These are phyloP conservation scores for Syzygium jambos DNA, from an alignment of 345 rosid genomes.

Conservation along the genomic window DNA sequence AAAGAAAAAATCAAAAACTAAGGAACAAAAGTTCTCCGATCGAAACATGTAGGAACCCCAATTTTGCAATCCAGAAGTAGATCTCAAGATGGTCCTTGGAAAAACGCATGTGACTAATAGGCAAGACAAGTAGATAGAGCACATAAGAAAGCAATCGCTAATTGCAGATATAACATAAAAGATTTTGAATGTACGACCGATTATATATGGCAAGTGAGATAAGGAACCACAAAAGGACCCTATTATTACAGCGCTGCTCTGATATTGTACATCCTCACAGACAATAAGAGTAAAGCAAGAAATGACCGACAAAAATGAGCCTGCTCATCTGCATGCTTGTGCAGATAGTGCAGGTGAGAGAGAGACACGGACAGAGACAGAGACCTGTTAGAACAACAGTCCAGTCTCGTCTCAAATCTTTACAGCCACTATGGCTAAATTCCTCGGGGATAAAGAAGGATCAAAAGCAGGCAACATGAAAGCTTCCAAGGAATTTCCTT, in stretches of 20 bases:
- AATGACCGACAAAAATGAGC: background rate
- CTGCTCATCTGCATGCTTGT: background rate
- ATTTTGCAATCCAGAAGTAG: background rate
- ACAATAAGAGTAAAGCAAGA: background rate
- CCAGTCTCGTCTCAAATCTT: conserved; percentile 14
- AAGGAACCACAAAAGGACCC: background rate
- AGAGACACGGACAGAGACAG: background rate
- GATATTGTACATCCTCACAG: background rate
- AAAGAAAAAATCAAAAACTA: background rate
- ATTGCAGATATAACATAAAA: background rate
- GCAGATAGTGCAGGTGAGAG: background rate
- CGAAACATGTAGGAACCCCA: background rate
- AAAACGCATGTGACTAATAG: background rate
- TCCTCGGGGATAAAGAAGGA: conserved; percentile 80
- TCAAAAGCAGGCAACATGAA: conserved; percentile 75
- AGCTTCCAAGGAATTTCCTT: conserved; percentile 39
- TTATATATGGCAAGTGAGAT: background rate
- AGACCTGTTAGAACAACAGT: background rate
- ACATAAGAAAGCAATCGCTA: background rate
- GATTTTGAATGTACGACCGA: background rate
- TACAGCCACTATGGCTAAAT: conserved; percentile 75
- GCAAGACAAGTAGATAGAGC: background rate
- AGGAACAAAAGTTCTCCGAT: background rate
- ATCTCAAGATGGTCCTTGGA: background rate
- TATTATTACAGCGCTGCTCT: background rate